phyloP scores from a whole-genome alignment of 805 yeast genomes.

The Yamadazyma philogaea region DNA sequence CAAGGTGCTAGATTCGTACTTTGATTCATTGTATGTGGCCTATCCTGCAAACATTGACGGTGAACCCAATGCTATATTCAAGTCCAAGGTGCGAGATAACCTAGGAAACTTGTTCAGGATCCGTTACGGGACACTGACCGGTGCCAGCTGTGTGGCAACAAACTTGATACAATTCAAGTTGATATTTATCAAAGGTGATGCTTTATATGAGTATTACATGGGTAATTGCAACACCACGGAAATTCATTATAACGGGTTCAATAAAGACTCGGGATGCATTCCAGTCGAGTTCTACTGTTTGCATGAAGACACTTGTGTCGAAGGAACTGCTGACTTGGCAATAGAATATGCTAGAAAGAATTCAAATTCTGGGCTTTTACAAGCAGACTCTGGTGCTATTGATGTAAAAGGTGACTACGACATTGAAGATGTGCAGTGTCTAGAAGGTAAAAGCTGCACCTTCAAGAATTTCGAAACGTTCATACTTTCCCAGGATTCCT shows the following conservation, averaged over 20 bases:
- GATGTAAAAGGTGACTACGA: slow-evolving; percentile 9
- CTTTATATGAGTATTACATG: slow-evolving; percentile 11
- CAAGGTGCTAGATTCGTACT: slow-evolving; percentile 8
- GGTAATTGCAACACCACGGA: slow-evolving; percentile 14
- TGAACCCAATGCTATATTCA: background rate
- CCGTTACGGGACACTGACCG: slow-evolving; percentile 7
- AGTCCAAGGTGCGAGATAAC: slow-evolving; percentile 9
- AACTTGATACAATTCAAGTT: slow-evolving; percentile 13
- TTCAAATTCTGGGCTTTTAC: background rate
- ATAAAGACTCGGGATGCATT: slow-evolving; percentile 7
- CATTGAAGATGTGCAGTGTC: slow-evolving; percentile 6
- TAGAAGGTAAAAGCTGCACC: slow-evolving; percentile 6
- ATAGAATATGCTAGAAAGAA: background rate
- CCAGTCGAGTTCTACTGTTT: slow-evolving; percentile 9
- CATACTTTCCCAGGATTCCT: slow-evolving; percentile 3
- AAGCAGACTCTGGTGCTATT: background rate
- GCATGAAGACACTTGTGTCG: slow-evolving; percentile 1
- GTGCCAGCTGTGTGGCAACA: slow-evolving; percentile 11
- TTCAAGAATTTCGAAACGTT: slow-evolving; percentile 7
- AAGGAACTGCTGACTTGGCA: slow-evolving; percentile 4
- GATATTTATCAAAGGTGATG: slow-evolving; percentile 6
- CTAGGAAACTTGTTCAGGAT: slow-evolving; percentile 7
- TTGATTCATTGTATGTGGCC: slow-evolving; percentile 12
- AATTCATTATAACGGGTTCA: slow-evolving; percentile 9
- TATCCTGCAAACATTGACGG: slow-evolving; percentile 7